phyloP scores from a whole-genome alignment of 257 asterid species.

The Voacanga thouarsii region DNA sequence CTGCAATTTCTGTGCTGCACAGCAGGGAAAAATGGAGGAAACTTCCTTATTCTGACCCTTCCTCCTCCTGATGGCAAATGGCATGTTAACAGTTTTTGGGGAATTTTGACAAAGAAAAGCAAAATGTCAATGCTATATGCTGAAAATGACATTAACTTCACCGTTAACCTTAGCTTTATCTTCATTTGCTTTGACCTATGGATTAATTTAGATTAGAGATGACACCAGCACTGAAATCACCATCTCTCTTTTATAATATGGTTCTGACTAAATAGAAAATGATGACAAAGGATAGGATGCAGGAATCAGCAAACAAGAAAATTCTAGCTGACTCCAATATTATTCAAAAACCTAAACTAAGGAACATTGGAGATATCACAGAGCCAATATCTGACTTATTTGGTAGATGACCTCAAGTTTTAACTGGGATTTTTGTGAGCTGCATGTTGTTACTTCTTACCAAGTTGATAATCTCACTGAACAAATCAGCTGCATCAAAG shows the following conservation, averaged over 20 bases:
- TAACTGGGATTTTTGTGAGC: not conserved
- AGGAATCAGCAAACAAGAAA: not conserved
- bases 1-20: too few species aligned
- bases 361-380: too few species aligned
- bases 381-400: too few species aligned
- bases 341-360: too few species aligned
- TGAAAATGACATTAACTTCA: not conserved
- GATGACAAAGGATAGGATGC: not conserved
- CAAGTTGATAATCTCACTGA: not conserved
- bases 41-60: not conserved
- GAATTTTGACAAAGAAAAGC: not conserved
- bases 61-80: not conserved
- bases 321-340: too few species aligned
- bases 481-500: too few species aligned
- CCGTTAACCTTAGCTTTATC: not conserved
- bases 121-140: not conserved
- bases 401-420: too few species aligned
- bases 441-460: not conserved
- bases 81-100: not conserved
- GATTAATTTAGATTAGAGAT: not conserved
- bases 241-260: not conserved
- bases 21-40: not conserved
- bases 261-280: not conserved
- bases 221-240: not conserved
- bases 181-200: not conserved